Evolutionary conservation across 257 asterid genomes (phyloP).

Genomic region (Petunia axillaris): DNA sequence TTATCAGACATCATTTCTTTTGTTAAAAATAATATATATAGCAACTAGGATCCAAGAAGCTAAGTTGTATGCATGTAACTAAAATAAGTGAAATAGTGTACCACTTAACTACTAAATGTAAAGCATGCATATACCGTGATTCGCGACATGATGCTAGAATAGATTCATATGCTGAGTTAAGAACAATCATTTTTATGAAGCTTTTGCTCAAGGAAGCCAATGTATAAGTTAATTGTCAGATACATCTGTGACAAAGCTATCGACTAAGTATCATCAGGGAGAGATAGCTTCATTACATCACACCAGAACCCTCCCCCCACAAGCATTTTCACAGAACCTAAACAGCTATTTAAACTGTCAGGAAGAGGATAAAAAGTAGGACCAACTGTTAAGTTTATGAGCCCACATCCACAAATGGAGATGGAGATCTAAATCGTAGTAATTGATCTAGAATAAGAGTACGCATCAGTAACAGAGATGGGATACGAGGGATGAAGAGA

Average conservation of each 20-base stretch:
- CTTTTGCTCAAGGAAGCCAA: constrained; percentile 16
- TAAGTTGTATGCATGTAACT: background rate
- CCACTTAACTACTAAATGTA: background rate
- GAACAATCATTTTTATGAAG: background rate
- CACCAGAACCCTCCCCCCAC: background rate
- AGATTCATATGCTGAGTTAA: background rate
- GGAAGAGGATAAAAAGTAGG: background rate
- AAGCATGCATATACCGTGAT: background rate
- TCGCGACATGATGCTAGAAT: background rate
- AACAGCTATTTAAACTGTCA: constrained; percentile 10
- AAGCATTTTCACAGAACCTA: background rate
- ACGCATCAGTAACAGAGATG: too few relatives aligned
- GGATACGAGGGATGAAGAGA: too few relatives aligned
- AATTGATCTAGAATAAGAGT: too few relatives aligned
- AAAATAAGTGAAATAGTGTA: background rate
- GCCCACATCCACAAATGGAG: too few relatives aligned
- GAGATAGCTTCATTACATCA: background rate
- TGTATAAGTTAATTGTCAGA: background rate
- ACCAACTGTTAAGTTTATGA: background rate
- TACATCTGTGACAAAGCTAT: background rate
- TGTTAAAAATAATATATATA: background rate
- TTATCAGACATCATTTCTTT: constrained; percentile 13
- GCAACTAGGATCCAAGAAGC: constrained; percentile 13
- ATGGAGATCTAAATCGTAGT: too few relatives aligned
- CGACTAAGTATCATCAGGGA: constrained; percentile 17